phyloP scores from a whole-genome alignment of 768 basidiomycete genomes.

The Suillus lakei region DNA sequence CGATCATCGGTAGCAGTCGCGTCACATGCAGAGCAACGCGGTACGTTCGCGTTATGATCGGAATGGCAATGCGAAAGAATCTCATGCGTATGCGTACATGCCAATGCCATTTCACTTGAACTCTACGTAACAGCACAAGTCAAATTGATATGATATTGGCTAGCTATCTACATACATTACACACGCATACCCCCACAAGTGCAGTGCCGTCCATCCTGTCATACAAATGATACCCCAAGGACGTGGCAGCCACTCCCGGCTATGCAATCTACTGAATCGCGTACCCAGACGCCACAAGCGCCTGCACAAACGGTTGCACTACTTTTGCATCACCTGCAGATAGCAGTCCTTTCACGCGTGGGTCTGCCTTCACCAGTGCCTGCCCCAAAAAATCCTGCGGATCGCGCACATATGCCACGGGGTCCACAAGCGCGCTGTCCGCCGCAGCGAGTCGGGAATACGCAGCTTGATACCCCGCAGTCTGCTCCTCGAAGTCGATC shows the following conservation, averaged over 20 bases:
- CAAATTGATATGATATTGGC: not conserved
- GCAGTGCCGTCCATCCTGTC: not conserved
- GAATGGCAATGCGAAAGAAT: not conserved
- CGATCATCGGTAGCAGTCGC: not conserved
- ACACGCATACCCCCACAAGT: not conserved
- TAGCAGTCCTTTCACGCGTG: slow-evolving; percentile 24
- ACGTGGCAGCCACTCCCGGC: not conserved
- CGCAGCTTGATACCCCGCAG: slow-evolving; percentile 90
- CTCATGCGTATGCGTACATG: not conserved
- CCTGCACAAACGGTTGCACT: slow-evolving; percentile 36
- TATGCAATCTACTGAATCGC: slow-evolving; percentile 17
- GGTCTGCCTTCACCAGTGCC: slow-evolving; percentile 33
- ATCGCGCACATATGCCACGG: slow-evolving; percentile 61
- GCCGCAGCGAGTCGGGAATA: slow-evolving; percentile 91
- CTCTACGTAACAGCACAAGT: not conserved
- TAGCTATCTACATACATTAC: not conserved
- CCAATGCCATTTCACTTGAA: not conserved
- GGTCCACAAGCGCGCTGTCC: slow-evolving; percentile 61
- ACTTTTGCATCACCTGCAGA: slow-evolving; percentile 22
- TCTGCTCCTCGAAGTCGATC: slow-evolving; percentile 90
- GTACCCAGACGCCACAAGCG: slow-evolving; percentile 37
- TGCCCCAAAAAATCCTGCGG: slow-evolving; percentile 58
- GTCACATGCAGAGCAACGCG: not conserved
- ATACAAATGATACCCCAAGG: not conserved
- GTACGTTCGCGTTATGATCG: no score